Evolutionary conservation across 2,329 filamentous ascomycete genomes (phyloP), one percentile per base, ranked within the genome.

Genomic region (Fusarium sambucinum): DNA sequence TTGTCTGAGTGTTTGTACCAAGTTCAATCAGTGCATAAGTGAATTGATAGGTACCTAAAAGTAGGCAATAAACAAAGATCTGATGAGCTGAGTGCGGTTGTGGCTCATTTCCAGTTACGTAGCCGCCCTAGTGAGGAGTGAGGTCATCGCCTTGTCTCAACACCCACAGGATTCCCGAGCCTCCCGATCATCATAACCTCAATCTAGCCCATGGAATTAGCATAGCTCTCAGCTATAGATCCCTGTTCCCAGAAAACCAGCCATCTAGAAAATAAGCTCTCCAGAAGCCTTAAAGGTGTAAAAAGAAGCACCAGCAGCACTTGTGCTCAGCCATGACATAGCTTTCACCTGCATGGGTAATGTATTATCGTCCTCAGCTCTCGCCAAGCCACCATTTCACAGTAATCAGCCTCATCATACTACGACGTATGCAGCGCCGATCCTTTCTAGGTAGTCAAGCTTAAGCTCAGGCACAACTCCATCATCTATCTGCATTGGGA

Each of bases 91-190:
- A 55, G 44, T 66, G 54, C 58, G 53, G 52, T 50, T 68, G 65
- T 68, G 64, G 59, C 65, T 68, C 64, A 40, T 55, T 64, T 51
- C 33, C 35, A 46, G 33, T 55, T 70, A 60, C 59, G 66, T 69
- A 66, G 59, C 52, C 55, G 40, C 59, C 67, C 67, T 54, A 63
- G 63, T 70, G 67, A 70, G 63, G 67, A 63, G 67, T 70, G 67
- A 70, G 67, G 67, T 70, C 67, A 70, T 70, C 67, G 67, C 59
- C 40, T 61, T 29, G 46, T 44, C 25, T 52, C 42, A 54, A 48
- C 55, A 40, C 41, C 45, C 40, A 48, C 53, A 59, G 13, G 47
- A 52, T 37, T 55, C 55, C 66, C 66, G 66, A 70, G 35, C 40
- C 44, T 67, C 62, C 66, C 66, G 66, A 70, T 63, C 53, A 46